phyloP scores from a whole-genome alignment of 495 filamentous ascomycete species.

The Evernia prunastri region DNA sequence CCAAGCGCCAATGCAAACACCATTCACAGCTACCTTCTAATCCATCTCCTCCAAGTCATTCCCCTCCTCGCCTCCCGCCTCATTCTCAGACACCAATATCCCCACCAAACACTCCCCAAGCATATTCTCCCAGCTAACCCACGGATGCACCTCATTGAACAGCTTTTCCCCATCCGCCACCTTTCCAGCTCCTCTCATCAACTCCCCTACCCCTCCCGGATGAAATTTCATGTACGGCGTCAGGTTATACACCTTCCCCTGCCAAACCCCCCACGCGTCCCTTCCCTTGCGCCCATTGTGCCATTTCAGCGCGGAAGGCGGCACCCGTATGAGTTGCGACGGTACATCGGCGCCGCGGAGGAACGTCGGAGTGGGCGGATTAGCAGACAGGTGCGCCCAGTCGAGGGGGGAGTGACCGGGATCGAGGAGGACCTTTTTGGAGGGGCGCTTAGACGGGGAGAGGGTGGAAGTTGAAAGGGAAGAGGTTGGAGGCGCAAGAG shows the following conservation, averaged over 20 bases:
- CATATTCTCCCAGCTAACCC: constrained; percentile 98
- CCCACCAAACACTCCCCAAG: constrained; percentile 79
- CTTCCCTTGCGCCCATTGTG: constrained; percentile 74
- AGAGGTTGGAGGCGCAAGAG: constrained; percentile 35
- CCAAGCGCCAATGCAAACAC: neutral
- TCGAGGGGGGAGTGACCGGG: constrained; percentile 91
- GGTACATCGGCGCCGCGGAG: constrained; percentile 56
- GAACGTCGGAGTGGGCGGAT: constrained; percentile 54
- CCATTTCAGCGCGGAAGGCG: constrained; percentile 66
- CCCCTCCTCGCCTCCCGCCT: constrained; percentile 36
- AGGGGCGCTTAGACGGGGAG: constrained; percentile 35
- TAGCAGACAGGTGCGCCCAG: constrained; percentile 75
- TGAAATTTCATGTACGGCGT: constrained; percentile 85
- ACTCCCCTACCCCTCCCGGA: constrained; percentile 81
- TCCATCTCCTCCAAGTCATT: constrained; percentile 66
- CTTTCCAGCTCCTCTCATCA: constrained; percentile 72
- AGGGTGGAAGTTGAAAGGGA: constrained; percentile 31
- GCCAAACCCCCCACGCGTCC: constrained; percentile 82
- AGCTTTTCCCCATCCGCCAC: constrained; percentile 62
- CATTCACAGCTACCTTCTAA: constrained; percentile 28
- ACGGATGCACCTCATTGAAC: constrained; percentile 90
- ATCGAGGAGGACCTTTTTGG: constrained; percentile 61
- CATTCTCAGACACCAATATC: constrained; percentile 72
- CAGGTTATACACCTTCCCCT: constrained; percentile 89
- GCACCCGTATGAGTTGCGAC: constrained; percentile 54